Percentiles rank a stretch among this genome's conserved stretches.
These are phyloP conservation scores for Cryphonectria radicalis DNA, from an alignment of 2,329 filamentous ascomycete species.

Conservation along the genomic window DNA sequence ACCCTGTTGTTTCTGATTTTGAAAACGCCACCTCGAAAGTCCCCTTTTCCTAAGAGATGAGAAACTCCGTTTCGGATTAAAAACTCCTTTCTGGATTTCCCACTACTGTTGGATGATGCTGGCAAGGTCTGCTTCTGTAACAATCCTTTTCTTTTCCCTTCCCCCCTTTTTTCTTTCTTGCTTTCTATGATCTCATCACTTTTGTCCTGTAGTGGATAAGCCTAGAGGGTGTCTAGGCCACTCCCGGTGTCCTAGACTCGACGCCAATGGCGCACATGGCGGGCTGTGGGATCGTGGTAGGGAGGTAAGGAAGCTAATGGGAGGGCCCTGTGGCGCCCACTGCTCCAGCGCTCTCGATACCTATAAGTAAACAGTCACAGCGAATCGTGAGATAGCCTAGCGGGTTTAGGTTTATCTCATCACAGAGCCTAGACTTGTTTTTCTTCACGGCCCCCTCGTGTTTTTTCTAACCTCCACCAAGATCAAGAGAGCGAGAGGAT, in stretches of 20 bases:
- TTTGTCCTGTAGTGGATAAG: neutral
- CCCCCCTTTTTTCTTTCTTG: too few relatives aligned
- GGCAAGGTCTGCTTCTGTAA: conserved; percentile 4
- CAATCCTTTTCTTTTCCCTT: neutral
- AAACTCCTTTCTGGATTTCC: neutral
- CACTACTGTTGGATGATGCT: neutral
- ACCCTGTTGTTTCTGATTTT: neutral
- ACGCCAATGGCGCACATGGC: neutral
- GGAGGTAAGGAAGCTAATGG: neutral
- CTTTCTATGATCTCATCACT: conserved; percentile 13
- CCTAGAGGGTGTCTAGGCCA: neutral
- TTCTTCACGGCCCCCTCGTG: neutral
- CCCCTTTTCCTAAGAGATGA: neutral
- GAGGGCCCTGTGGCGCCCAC: neutral
- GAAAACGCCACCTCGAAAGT: neutral
- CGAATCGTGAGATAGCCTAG: neutral
- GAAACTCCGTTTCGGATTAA: neutral
- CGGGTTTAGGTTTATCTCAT: neutral
- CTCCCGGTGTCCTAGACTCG: neutral
- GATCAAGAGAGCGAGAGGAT: neutral
- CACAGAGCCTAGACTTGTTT: neutral
- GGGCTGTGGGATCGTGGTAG: neutral
- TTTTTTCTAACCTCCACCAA: neutral
- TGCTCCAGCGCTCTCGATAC: neutral
- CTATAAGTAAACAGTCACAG: neutral